Evolutionary conservation across 306 rosid genomes (phyloP).

Genomic region (Lotus japonicus): DNA sequence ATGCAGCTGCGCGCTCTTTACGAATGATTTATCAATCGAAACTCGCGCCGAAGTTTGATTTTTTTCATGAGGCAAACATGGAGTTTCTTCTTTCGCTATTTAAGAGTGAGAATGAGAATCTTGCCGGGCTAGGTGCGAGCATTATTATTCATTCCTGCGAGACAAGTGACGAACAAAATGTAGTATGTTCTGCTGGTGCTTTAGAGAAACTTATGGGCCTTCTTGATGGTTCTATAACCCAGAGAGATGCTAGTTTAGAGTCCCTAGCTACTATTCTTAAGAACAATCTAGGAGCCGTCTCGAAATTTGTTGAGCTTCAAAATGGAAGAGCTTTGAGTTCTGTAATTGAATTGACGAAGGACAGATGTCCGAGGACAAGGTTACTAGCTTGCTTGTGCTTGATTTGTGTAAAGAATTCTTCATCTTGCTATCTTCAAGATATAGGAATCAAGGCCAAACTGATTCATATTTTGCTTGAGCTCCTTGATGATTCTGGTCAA

Average conservation of each 20-base stretch:
- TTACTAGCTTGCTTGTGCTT: conserved; percentile 77
- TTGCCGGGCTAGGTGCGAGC: conserved; percentile 86
- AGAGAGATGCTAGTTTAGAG: conserved; percentile 91
- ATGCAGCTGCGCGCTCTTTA: conserved; percentile 85
- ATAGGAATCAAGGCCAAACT: conserved; percentile 67
- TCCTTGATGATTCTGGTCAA: conserved; percentile 80
- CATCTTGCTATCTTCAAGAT: conserved; percentile 66
- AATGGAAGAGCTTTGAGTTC: conserved; percentile 57
- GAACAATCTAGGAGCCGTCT: conserved; percentile 56
- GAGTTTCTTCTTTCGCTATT: conserved; percentile 71
- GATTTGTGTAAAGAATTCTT: conserved; percentile 75
- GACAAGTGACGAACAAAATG: conserved; percentile 53
- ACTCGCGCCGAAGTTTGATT: conserved; percentile 83
- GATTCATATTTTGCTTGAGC: conserved; percentile 83
- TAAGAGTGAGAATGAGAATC: conserved; percentile 71
- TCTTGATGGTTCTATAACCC: conserved; percentile 75
- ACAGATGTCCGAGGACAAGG: conserved; percentile 68
- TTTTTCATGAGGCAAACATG: conserved; percentile 50
- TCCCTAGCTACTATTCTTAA: conserved; percentile 63
- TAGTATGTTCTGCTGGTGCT: conserved; percentile 57
- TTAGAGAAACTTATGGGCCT: conserved; percentile 59
- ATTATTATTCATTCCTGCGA: conserved; percentile 77
- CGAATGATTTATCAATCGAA: conserved; percentile 88
- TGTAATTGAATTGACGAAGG: conserved; percentile 69
- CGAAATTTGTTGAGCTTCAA: conserved; percentile 56